Base-by-base conservation (phyloP, 441 rosid species). In the Geranium incanum region DNA sequence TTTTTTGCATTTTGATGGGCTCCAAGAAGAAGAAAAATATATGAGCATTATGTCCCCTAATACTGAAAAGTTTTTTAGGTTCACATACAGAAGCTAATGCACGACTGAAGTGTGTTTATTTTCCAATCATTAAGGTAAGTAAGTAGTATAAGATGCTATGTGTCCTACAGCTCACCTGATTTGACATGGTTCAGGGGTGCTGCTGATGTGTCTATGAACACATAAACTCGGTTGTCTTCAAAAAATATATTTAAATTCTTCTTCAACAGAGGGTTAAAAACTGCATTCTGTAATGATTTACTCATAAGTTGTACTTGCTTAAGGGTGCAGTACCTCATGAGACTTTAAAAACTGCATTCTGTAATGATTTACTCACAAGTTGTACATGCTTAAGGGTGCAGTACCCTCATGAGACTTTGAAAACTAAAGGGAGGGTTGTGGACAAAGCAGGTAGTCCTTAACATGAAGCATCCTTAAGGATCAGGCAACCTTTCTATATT, bases 101-200 rank as follows among this genome's bases (percentile, higher is more conserved):
- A 45, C 83, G 91, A 62, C 84, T 89, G 36, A 87, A 80, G 81
- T 88, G 84, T 79, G 82, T 81, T 76, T 92, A 92, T 82, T 86
- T 84, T 77, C 97, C 96, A 16, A 70, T 87, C 68, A 36, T 66
- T 21, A 81, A 82, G 89, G 96, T 89, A 81, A 43, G 73, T 50
- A 50, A 50, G 59, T n/a, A n/a, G 19, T 50, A 50, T 15, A 28
- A 33, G 39, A 28, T 63, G 37, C 33, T 15, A 63, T 9, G 67
- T 38, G 3, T 11, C 67, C 59, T 50, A 63, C 67, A 63, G 28
- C 39, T 63, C 37, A 63, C 15, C 12, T 28, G 23, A 23, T 12
- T 33, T 23, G 67, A 7, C 39, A 9, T 63, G 36, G 67, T 63
- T 63, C 67, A 28, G 4, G 67, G 37, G 15, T 28, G 18, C 33